Evolutionary conservation across 2,329 filamentous ascomycete genomes (phyloP).

Genomic region (Talaromyces amestolkiae): DNA sequence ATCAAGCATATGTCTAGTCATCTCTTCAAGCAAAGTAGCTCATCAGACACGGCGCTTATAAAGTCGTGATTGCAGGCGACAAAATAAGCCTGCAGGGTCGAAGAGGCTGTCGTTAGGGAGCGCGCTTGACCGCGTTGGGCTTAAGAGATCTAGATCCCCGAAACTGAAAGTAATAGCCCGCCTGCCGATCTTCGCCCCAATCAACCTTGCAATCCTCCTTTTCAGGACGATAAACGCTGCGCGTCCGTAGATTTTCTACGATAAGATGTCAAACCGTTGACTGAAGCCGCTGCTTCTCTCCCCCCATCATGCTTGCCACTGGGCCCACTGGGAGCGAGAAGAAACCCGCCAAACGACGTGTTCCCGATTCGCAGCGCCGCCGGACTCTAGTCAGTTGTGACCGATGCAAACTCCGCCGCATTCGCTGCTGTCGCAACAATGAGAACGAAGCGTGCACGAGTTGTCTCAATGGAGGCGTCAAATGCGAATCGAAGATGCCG

Average conservation of each 20-base stretch:
- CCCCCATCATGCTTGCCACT: not conserved
- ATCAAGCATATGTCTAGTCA: not conserved
- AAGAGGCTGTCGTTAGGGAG: not conserved
- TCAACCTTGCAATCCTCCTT: not conserved
- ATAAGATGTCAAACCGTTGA: not conserved
- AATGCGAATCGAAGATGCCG: conserved; percentile 19
- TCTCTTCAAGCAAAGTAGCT: not conserved
- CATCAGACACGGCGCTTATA: not conserved
- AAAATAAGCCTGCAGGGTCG: not conserved
- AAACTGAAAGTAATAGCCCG: not conserved
- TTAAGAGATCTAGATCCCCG: not conserved
- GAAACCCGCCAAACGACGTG: conserved; percentile 14
- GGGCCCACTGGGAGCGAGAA: conserved; percentile 2
- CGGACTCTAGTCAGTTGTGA: conserved; percentile 17
- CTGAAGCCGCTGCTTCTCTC: not conserved
- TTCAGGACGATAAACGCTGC: not conserved
- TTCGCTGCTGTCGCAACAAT: conserved; percentile 19
- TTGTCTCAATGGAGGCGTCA: conserved; percentile 15
- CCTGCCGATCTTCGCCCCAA: not conserved
- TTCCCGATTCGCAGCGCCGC: conserved; percentile 12
- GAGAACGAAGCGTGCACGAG: conserved; percentile 18
- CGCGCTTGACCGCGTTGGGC: not conserved
- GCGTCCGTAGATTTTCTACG: not conserved
- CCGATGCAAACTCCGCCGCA: conserved; percentile 19
- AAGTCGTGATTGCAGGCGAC: not conserved